Evolutionary conservation across 164 flowering plant species (phyloP), one percentile per base, ranked within the genome.

Genomic region (Aristolochia contorta): DNA sequence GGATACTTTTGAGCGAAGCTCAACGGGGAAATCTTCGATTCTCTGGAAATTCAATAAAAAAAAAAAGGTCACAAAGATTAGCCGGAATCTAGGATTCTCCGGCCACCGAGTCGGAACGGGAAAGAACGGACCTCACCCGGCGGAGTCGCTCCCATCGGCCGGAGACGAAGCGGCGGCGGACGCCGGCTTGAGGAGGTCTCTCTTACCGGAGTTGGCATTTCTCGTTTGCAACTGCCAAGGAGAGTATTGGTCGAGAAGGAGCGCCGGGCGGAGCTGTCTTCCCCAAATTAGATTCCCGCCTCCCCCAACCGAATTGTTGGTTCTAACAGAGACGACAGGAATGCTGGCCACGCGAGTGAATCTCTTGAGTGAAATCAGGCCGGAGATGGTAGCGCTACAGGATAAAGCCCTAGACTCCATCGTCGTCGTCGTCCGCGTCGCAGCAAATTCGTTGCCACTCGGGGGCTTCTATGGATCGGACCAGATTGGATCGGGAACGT

Each of bases 111-210:
- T 64, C 51, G 48, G 69, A 37, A 37, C 43, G 43, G 43, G 43
- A 71, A 70, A 72, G 51, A 47, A 80, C 84, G 85, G 85, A 92
- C 87, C 93, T 87, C 93, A 92, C 98, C 96, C 95, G 78, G 85
- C 71, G 78, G 93, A 85, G 70, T 87, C 86, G 71, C 84, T 61
- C 12, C 93, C 84, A 27, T 71, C 86, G 49, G 82, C 80, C 33
- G 86, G 76, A 9, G 85, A 73, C 23, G 87, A 77, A 14, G 88
- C 78, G 12, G 87, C 71, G 41, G 90, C 85, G 20, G 56, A 43
- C 60, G 62, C 8, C 7, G 84, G 88, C 52, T 70, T 75, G 54
- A 77, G 71, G 43, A 61, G 54, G 61, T 74, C 77, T 19, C 80
- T 49, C 57, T 65, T 79, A 13, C 48, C 65, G 7, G 67, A 22